Evolutionary conservation across 768 basidiomycete genomes (phyloP).

Genomic region (Calocybe cyanea): DNA sequence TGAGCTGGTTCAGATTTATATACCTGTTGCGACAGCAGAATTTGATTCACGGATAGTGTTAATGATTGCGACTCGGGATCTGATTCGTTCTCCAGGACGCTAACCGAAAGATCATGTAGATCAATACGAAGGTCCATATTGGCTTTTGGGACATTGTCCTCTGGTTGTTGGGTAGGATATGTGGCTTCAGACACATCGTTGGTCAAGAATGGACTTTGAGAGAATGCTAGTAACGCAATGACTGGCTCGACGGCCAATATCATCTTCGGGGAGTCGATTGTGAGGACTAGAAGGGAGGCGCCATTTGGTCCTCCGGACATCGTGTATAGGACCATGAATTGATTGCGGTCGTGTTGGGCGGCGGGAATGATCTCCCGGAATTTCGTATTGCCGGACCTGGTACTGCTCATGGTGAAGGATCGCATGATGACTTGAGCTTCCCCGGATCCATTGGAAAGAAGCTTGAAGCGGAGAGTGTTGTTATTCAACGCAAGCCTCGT

Average conservation of each 20-base stretch:
- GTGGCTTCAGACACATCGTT: constrained; percentile 7
- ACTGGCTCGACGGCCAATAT: constrained; percentile 92
- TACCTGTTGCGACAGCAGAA: constrained; percentile 91
- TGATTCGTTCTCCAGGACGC: constrained; percentile 81
- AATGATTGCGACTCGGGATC: constrained; percentile 83
- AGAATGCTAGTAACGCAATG: constrained; percentile 84
- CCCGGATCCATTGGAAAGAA: constrained; percentile 75
- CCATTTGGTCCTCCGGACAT: constrained; percentile 55
- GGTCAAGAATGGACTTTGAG: constrained; percentile 50
- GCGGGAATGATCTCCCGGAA: constrained; percentile 96
- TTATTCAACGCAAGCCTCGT: constrained; percentile 80
- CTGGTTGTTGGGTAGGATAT: background rate
- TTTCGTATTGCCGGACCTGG: constrained; percentile 70
- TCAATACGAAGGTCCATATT: constrained; percentile 72
- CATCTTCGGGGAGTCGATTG: constrained; percentile 88
- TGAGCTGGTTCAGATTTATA: constrained; percentile 10
- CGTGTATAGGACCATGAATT: constrained; percentile 92
- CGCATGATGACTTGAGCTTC: constrained; percentile 87
- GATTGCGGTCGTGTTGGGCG: constrained; percentile 81
- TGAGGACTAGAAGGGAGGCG: constrained; percentile 73
- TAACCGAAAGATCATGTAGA: constrained; percentile 85
- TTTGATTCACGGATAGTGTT: constrained; percentile 74
- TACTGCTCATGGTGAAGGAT: constrained; percentile 91
- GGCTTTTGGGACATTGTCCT: background rate
- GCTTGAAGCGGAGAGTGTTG: constrained; percentile 75